These are phyloP conservation scores for Zasmidium cellare DNA, from an alignment of 2,329 filamentous ascomycete genomes.

Conservation along the genomic window DNA sequence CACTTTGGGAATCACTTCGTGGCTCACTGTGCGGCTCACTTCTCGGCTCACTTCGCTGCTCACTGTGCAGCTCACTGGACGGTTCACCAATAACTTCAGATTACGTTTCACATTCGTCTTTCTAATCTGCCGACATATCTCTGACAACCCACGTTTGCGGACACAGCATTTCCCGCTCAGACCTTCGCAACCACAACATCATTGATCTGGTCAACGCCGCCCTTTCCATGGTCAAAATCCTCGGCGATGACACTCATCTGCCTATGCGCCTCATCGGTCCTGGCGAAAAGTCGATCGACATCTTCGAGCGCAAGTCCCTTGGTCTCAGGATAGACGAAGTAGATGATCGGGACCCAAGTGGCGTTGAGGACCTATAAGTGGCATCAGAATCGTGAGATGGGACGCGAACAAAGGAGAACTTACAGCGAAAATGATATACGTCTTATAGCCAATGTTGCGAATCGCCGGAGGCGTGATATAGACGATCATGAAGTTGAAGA, in stretches of 20 bases:
- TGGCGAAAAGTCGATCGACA: conserved; percentile 65
- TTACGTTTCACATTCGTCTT: not conserved
- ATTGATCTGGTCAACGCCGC: conserved; percentile 12
- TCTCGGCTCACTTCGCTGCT: no score
- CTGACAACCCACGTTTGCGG: no score
- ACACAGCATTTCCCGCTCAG: not conserved
- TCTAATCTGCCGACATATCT: no score
- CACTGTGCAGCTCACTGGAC: no score
- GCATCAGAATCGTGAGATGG: conserved; percentile 2
- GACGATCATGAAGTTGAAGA: conserved; percentile 62
- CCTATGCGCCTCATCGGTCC: conserved; percentile 20
- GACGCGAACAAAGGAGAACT: conserved; percentile 5
- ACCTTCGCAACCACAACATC: conserved; percentile 10
- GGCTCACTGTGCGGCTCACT: no score
- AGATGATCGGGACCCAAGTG: conserved; percentile 51
- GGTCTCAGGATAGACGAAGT: conserved; percentile 64
- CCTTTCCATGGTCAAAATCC: conserved; percentile 1
- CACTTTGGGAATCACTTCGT: no score
- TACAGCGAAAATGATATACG: conserved; percentile 49
- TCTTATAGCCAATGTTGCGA: conserved; percentile 54
- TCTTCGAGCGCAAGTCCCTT: conserved; percentile 61
- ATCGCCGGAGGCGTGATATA: conserved; percentile 66
- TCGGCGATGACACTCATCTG: conserved; percentile 20
- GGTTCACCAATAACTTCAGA: not conserved
- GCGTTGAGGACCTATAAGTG: conserved; percentile 21